Evolutionary conservation across 192 early-diverging fungal species (phyloP).

Genomic region (Geranomyces michiganensis): DNA sequence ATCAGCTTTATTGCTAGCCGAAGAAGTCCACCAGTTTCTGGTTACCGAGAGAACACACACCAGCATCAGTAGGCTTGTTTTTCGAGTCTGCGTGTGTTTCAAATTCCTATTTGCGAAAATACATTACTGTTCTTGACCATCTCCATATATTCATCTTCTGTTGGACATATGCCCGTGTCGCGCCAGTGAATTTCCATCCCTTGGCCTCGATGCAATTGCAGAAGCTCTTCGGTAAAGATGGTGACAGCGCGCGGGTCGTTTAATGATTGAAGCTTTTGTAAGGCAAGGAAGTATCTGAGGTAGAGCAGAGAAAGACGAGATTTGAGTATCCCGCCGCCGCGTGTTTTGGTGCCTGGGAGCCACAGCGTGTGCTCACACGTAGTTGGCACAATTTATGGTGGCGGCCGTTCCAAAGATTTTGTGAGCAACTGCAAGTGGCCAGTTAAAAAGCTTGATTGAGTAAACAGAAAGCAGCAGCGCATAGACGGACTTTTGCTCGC

Average conservation of each 20-base stretch:
- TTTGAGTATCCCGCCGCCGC: too few relatives aligned
- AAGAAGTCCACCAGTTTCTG: slow-evolving; percentile 96
- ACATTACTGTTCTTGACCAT: slow-evolving; percentile 94
- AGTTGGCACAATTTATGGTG: slow-evolving; percentile 97
- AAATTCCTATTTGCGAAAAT: background rate
- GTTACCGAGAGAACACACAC: background rate
- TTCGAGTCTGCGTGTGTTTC: background rate
- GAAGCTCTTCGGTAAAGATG: slow-evolving; percentile 90
- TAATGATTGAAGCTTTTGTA: slow-evolving; percentile 73
- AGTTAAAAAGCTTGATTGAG: background rate
- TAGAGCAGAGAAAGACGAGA: background rate
- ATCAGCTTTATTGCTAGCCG: slow-evolving; percentile 92
- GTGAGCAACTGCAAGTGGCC: slow-evolving; percentile 92
- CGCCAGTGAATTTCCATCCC: slow-evolving; percentile 98
- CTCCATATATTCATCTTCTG: slow-evolving; percentile 87
- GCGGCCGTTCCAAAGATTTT: slow-evolving; percentile 91
- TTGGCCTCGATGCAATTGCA: slow-evolving; percentile 92
- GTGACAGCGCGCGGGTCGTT: slow-evolving; percentile 69
- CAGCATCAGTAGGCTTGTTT: background rate
- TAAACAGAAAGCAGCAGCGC: too few relatives aligned
- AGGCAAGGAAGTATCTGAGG: slow-evolving; percentile 76
- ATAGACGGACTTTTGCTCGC: too few relatives aligned
- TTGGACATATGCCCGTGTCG: slow-evolving; percentile 87
- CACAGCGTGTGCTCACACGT: slow-evolving; percentile 82
- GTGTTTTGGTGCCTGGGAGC: too few relatives aligned